Evolutionary conservation across 2,329 filamentous ascomycete genomes (phyloP), one percentile per base, ranked within the genome.

Genomic region (Paraphoma chrysanthemicola): DNA sequence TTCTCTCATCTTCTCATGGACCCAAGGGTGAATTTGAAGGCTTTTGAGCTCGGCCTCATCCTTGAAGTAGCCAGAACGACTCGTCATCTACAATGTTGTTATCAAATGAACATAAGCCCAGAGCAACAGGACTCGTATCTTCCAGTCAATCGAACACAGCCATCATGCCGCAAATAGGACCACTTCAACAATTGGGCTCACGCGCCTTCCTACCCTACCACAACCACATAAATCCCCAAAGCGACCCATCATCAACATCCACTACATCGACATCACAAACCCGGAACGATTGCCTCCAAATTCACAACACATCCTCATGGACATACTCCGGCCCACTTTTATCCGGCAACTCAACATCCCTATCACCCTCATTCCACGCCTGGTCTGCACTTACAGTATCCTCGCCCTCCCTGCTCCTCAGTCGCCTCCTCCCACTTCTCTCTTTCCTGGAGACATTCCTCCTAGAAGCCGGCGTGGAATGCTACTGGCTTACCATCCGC

Each of bases 401-500:
- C 1, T 66, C 68, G 0, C 69, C 76, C n/a, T 23, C 53, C 8
- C 12, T 17, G 4, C 46, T 82, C 0, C 60, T 76, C 1, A 59
- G 67, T 1, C 68, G 67, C 0, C 62, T 83, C 3, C 62, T 78
- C 23, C 77, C 80, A 0, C 79, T 83, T 48, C 67, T 83, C 3
- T 50, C 53, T 7, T 81, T 76, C 59, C 70, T 77, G 33, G 77
- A 80, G 42, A 50, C 59, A 2, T 70, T 81, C 53, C 65, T 83
- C 36, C n/a, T 51, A 3, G 44, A 55, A 4, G 76, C 75, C 31
- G 73, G 72, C 4, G 62, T 81, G 5, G 60, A 70, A 3, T 68
- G 82, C 63, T 83, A 82, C 60, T 82, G 81, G 73, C 61, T 83
- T 11, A 83, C 81, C 0, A 76, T 83, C 51, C 79, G 81, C 44